Percentiles rank a stretch among this genome's conserved stretches.
Conservation (phyloP, 2,329 filamentous ascomycete species). For the Fusarium udum region DNA sequence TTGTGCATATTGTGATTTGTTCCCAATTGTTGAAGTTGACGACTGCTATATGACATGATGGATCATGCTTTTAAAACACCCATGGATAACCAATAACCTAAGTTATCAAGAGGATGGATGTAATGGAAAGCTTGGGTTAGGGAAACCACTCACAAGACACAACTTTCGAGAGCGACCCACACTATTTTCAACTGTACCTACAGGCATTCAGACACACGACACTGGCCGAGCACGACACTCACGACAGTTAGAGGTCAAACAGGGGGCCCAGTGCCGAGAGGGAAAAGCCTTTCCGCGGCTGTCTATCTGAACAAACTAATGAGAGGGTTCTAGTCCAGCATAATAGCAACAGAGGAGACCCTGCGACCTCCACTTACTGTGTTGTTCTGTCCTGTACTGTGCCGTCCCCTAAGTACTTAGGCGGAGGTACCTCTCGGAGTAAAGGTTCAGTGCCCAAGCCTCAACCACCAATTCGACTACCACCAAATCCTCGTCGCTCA, state of each 20-base stretch:
- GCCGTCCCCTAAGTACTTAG: not conserved
- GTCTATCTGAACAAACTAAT: slow-evolving; percentile 6
- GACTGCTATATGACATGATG: not conserved
- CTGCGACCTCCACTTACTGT: not conserved
- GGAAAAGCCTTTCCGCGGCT: slow-evolving; percentile 18
- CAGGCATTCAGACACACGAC: slow-evolving; percentile 1
- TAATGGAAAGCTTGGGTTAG: not conserved
- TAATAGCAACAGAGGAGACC: slow-evolving; percentile 46
- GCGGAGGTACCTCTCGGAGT: not conserved
- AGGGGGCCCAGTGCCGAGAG: not conserved
- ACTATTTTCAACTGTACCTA: not conserved
- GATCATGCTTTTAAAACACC: not conserved
- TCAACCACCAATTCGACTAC: slow-evolving; percentile 49
- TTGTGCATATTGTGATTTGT: not conserved
- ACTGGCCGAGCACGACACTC: not conserved
- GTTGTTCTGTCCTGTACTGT: not conserved
- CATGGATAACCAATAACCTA: not conserved
- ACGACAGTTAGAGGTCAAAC: slow-evolving; percentile 1
- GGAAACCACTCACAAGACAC: not conserved
- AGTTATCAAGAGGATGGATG: not conserved
- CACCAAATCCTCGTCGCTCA: slow-evolving; percentile 43
- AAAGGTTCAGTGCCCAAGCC: slow-evolving; percentile 49
- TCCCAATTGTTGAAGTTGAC: not conserved
- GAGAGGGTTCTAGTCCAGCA: slow-evolving; percentile 22
- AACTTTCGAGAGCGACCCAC: slow-evolving; percentile 3